Base-by-base conservation (phyloP, 352 stramenopile species). In the Hyaloperonospora arabidopsidis region DNA sequence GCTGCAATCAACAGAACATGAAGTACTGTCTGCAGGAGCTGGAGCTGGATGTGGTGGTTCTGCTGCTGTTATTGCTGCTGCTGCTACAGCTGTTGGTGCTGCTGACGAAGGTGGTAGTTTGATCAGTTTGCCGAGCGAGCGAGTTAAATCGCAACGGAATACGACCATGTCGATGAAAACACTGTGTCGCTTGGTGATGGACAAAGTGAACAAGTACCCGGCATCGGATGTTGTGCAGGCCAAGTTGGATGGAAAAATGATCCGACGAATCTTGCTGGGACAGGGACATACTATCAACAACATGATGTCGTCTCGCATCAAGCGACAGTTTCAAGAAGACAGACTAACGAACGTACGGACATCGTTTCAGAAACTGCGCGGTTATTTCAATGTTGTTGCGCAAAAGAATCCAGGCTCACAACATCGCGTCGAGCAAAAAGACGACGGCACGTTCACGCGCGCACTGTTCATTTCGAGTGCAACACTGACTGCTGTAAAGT, bases 281-380 rank as follows among this genome's bases (percentile, higher is more conserved):
- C 77, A 77, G 14, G 79, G 79, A n/a, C 76, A 88, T 49, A 75
- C 76, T 8, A 79, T 90, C 40, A 89, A 90, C 52, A 74, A 87
- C 61, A 89, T 89, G 78, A 90, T 87, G 77, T 70, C 80, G 49
- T 90, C 80, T 22, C 70, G 80, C n/a, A 84, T 89, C 57, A 88
- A 87, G 56, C 55, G 79, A 23, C 74, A 85, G 49, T 65, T 90
- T 23, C 74, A 86, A 45, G 75, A 86, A 36, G 69, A 70, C 34
- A 67, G 76, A 21, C 61, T 87, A 38, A 61, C 60, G 19, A 75
- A 76, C 52, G 74, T 88, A 15, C 76, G 78, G 14, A 53, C 54
- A 40, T 87, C 78, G 28, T 90, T 87, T 54, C 80, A 88, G 62
- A 74, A 79, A 21, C 67, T 90, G 8, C 59, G 61, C 10, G 73